These are phyloP conservation scores for Leccinum subgranulosum DNA, from an alignment of 768 basidiomycete genomes.

Conservation along the genomic window DNA sequence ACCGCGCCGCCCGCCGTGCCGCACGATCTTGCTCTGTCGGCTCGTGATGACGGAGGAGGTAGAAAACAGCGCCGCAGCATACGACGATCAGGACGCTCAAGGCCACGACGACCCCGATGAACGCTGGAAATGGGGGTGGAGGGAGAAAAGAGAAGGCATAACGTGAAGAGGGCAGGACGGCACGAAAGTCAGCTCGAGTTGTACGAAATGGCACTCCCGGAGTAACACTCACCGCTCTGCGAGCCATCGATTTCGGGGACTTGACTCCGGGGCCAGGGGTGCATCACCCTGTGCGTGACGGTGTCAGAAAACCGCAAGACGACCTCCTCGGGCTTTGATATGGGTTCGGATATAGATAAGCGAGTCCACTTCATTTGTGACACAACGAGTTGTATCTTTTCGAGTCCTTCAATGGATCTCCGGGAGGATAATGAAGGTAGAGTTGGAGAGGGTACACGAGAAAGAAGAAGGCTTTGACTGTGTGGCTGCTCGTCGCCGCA, in stretches of 20 bases:
- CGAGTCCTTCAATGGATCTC: background rate
- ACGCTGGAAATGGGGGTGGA: slow-evolving; percentile 34
- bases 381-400: background rate
- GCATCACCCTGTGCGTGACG: background rate
- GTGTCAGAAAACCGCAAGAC: background rate
- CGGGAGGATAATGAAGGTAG: background rate
- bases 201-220: background rate
- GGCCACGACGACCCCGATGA: slow-evolving; percentile 57
- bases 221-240: slow-evolving; percentile 38
- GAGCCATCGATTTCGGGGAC: slow-evolving; percentile 51
- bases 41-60: slow-evolving; percentile 52
- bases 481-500: background rate
- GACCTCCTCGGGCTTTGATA: background rate
- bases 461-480: background rate
- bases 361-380: background rate
- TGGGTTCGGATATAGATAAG: background rate
- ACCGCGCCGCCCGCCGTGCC: slow-evolving; percentile 31
- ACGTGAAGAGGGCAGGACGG: background rate
- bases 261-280: slow-evolving; percentile 23
- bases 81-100: slow-evolving; percentile 52
- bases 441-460: background rate
- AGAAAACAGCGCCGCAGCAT: slow-evolving; percentile 51
- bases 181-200: background rate
- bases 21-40: slow-evolving; percentile 40
- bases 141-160: background rate